Conservation (phyloP, 1,284 basidiomycete genomes). For the Apiotrichum gracile region DNA sequence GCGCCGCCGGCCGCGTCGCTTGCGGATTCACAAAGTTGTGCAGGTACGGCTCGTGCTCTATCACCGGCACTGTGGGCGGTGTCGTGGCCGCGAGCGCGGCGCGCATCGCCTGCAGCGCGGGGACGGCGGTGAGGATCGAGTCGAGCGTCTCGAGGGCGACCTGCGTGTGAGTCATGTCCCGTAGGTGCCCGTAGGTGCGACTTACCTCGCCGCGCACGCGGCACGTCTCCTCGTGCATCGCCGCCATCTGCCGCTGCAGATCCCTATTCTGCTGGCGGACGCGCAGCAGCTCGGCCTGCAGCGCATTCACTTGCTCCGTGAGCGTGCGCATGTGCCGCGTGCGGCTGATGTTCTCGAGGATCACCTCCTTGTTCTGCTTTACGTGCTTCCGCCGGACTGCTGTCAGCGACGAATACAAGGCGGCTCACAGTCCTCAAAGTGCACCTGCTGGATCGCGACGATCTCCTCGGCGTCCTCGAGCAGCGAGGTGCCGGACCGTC, state of each 20-base stretch:
- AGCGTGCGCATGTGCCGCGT: slow-evolving; percentile 6
- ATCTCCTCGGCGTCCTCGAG: neutral
- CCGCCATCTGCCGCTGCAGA: neutral
- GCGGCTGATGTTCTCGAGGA: slow-evolving; percentile 15
- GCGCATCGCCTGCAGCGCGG: slow-evolving; percentile 6
- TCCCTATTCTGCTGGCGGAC: slow-evolving; percentile 4
- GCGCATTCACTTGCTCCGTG: slow-evolving; percentile 9
- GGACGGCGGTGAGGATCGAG: slow-evolving; percentile 5
- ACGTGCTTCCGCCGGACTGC: slow-evolving; percentile 15
- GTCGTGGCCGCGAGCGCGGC: neutral
- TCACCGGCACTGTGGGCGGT: neutral
- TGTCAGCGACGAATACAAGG: neutral
- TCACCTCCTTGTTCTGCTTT: slow-evolving; percentile 16
- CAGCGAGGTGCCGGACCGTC: neutral
- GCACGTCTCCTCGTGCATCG: neutral
- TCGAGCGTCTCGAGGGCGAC: slow-evolving; percentile 5
- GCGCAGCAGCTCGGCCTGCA: slow-evolving; percentile 13
- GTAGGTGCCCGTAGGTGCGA: neutral
- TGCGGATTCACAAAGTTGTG: slow-evolving; percentile 5
- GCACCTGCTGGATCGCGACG: neutral
- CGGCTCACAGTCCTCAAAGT: slow-evolving; percentile 9
- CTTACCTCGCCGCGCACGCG: slow-evolving; percentile 1
- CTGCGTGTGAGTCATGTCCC: neutral
- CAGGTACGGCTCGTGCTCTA: neutral
- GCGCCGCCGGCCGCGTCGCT: slow-evolving; percentile 13